phyloP scores from a whole-genome alignment of 2,329 filamentous ascomycete genomes.

The Dothistroma septosporum region DNA sequence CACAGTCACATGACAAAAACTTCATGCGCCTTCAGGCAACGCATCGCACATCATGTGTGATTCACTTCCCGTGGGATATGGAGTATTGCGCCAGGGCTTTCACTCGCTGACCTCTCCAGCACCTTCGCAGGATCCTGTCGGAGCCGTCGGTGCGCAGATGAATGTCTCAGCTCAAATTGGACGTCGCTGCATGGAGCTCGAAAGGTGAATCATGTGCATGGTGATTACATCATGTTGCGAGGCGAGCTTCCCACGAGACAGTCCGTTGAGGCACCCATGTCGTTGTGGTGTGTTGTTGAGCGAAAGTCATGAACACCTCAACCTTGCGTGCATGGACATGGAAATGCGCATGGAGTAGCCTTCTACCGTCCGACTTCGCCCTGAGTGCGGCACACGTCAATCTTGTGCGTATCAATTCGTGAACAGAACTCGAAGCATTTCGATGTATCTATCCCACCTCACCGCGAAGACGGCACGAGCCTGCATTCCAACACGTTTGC shows the following conservation, averaged over 20 bases:
- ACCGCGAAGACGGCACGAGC: not conserved
- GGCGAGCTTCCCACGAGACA: not conserved
- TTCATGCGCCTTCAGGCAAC: not conserved
- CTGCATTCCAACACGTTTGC: not conserved
- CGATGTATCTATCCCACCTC: too few species aligned
- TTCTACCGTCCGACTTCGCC: not conserved
- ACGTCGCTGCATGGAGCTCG: slow-evolving; percentile 7
- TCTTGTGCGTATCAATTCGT: too few species aligned
- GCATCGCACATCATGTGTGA: not conserved
- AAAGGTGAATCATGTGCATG: not conserved
- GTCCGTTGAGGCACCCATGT: not conserved
- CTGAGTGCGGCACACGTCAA: not conserved
- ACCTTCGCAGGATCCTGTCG: slow-evolving; percentile 1
- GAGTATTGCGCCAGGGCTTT: slow-evolving; percentile 1
- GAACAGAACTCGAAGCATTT: too few species aligned
- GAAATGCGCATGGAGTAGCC: not conserved
- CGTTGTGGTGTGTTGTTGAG: not conserved
- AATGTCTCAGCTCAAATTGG: not conserved
- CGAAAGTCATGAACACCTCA: not conserved
- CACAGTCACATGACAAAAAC: not conserved
- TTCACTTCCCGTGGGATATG: not conserved
- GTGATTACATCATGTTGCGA: not conserved
- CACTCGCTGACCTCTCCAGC: slow-evolving; percentile 3
- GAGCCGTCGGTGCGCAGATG: slow-evolving; percentile 1
- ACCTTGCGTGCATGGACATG: not conserved